Evolutionary conservation across 108 stramenopile genomes (phyloP).

Genomic region (Pseudonitzschia multistriata): DNA sequence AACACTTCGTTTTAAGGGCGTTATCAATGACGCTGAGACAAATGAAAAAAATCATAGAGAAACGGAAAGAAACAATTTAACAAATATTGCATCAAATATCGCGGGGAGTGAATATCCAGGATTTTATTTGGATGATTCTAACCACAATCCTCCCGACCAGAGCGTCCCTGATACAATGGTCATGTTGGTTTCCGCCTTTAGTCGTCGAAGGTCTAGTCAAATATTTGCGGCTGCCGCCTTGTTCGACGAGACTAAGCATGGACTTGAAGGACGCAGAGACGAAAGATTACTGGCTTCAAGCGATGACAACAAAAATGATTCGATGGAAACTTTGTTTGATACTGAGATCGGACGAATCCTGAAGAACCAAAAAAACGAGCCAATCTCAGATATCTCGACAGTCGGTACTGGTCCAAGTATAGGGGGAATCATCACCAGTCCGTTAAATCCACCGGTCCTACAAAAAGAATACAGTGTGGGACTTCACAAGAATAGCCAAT

Average conservation of each 20-base stretch:
- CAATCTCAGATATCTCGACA: neutral
- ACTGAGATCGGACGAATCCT: neutral
- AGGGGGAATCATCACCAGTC: too few species aligned
- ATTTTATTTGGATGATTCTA: neutral
- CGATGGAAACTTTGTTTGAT: neutral
- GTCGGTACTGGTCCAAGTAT: too few species aligned
- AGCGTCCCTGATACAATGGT: conserved; percentile 1
- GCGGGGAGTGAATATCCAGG: too few species aligned
- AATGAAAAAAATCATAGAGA: too few species aligned
- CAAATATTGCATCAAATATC: neutral
- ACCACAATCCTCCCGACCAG: neutral
- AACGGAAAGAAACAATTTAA: neutral
- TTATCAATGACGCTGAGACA: neutral
- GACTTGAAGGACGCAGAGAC: neutral
- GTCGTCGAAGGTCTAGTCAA: neutral
- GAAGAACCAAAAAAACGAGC: neutral
- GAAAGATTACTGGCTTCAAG: neutral
- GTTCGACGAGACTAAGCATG: conserved; percentile 8
- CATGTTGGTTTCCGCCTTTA: neutral
- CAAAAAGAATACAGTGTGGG: too few species aligned
- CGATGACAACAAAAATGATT: neutral
- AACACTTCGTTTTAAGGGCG: neutral
- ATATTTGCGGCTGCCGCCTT: conserved; percentile 7
- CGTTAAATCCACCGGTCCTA: too few species aligned
- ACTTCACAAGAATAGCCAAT: neutral